Percentiles rank a stretch among this genome's conserved stretches.
These are phyloP conservation scores for Chlamydomonas applanata DNA, from an alignment of 139 green algal species.

Conservation along the genomic window DNA sequence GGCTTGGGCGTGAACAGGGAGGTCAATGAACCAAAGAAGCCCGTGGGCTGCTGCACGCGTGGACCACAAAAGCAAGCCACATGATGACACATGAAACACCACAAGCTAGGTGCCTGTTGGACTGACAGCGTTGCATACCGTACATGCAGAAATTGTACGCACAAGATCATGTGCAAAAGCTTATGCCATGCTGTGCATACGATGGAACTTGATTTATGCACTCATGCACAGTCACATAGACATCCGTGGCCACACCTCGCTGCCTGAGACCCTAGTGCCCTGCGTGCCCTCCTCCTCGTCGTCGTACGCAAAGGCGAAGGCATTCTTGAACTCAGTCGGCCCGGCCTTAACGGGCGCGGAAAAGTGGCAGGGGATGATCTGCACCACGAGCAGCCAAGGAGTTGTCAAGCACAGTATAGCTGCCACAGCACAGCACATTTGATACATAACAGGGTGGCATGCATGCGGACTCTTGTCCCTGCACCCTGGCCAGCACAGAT, in stretches of 20 bases:
- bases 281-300: not conserved
- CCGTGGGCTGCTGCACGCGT: not conserved
- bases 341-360: slow-evolving; percentile 66
- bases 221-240: not conserved
- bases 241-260: not conserved
- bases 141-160: too few species aligned
- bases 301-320: slow-evolving; percentile 48
- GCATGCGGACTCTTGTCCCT: too few species aligned
- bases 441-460: too few species aligned
- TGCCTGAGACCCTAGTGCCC: too few species aligned
- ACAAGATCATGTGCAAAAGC: too few species aligned
- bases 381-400: too few species aligned
- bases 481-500: too few species aligned
- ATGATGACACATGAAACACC: not conserved
- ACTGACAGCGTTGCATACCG: not conserved
- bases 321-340: slow-evolving; percentile 41
- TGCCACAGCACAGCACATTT: too few species aligned
- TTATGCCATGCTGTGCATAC: not conserved
- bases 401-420: too few species aligned
- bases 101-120: not conserved
- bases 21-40: not conserved
- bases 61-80: too few species aligned
- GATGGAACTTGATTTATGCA: not conserved
- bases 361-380: slow-evolving; percentile 92
- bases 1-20: not conserved